phyloP scores from a whole-genome alignment of 768 basidiomycete genomes.

The Gymnopilus dilepis region DNA sequence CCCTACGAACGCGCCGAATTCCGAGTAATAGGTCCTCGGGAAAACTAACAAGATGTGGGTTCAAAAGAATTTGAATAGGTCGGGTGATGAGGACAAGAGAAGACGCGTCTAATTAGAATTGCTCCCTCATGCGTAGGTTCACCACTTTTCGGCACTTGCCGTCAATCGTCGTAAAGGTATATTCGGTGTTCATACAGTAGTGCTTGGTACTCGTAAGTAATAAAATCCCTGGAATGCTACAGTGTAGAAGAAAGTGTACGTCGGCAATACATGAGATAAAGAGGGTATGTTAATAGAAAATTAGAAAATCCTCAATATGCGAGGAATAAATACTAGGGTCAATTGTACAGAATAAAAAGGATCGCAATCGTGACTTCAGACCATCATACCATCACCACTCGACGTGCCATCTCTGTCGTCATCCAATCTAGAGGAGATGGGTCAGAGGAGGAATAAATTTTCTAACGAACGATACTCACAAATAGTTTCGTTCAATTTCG shows the following conservation, averaged over 20 bases:
- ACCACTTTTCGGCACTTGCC: slow-evolving; percentile 15
- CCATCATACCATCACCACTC: slow-evolving; percentile 59
- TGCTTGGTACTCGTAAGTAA: slow-evolving; percentile 11
- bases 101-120: slow-evolving; percentile 17
- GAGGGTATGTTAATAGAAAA: slow-evolving; percentile 18
- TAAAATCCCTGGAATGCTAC: slow-evolving; percentile 19
- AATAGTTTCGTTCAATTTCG: slow-evolving; percentile 91
- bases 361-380: slow-evolving; percentile 19
- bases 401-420: slow-evolving; percentile 72
- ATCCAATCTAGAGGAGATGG: slow-evolving; percentile 53
- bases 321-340: background rate
- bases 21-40: slow-evolving; percentile 8
- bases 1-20: background rate
- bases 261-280: slow-evolving; percentile 13
- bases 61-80: slow-evolving; percentile 9
- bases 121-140: background rate
- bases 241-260: slow-evolving; percentile 15
- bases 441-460: slow-evolving; percentile 7
- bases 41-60: slow-evolving; percentile 7
- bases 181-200: slow-evolving; percentile 1
- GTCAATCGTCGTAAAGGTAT: background rate
- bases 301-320: background rate
- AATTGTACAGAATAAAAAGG: slow-evolving; percentile 12
- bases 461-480: slow-evolving; percentile 44
- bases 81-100: slow-evolving; percentile 3